Evolutionary conservation across 2,329 filamentous ascomycete genomes (phyloP), one percentile per base, ranked within the genome.

Genomic region (Neonectria faginata): DNA sequence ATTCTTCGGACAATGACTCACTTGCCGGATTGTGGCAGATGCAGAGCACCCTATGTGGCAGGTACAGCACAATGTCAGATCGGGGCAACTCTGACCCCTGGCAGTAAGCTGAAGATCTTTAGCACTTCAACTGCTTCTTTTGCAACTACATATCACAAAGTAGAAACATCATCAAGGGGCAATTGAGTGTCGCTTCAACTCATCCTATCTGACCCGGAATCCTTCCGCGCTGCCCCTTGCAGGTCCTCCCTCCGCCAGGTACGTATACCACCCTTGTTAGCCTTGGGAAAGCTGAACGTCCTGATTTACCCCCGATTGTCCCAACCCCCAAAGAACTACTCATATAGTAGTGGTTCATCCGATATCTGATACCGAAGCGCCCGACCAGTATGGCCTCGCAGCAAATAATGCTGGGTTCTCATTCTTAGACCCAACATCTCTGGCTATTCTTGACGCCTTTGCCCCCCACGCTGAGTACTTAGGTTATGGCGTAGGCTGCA

Each of bases 1-100:
- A 14, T 16, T 14, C 27, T 16, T 52, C 51, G 69, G 84, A 82
- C 4, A 85, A 5, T 57, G 61, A 3, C 80, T 81, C 74, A 85
- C 81, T 36, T 82, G 80, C 2, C 79, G 57, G 10, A 81, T 72
- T 45, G 31, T 10, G n/a, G 33, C 1, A 33, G 25, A n/a, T 45
- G 16, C 39, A 45, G 39, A 29, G 9, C 6, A 29, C 29, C 29
- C 6, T 9, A 29, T 9, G 29, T 20, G 10, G n/a, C 39, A 45
- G 53, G 29, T 18, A 47, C 53, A 20, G 7, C n/a, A 8, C 10
- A 10, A 20, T 20, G 44, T 9, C 18, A 8, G 27, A 33, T 11
- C 27, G 27, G 48, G 33, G 29, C 11, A 51, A 20, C 29, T 33
- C 36, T 51, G n/a, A 20, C 20, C 27, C 29, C 9, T 33, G 7